Percentiles rank a stretch among this genome's conserved stretches.
Conservation (phyloP, 176 grass and related monocot genomes). For the Ampelocalamus luodianensis region DNA sequence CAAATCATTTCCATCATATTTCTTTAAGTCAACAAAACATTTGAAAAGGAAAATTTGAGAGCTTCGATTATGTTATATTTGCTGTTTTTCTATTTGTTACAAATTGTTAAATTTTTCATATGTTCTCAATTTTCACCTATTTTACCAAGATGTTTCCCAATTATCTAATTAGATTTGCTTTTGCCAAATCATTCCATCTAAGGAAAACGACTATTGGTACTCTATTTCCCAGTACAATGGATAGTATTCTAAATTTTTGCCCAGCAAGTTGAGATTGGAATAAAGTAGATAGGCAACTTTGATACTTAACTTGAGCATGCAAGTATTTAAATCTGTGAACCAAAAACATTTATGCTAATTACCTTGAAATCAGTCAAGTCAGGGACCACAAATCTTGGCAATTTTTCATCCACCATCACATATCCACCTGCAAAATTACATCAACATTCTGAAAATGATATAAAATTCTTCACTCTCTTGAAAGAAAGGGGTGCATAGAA, state of each 20-base stretch:
- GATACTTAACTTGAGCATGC: neutral
- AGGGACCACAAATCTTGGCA: slow-evolving; percentile 84
- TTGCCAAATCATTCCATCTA: too few relatives aligned
- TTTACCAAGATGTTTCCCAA: too few relatives aligned
- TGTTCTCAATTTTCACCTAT: neutral
- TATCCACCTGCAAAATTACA: slow-evolving; percentile 73
- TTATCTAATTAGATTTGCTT: too few relatives aligned
- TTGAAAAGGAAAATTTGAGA: neutral
- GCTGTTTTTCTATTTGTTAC: neutral
- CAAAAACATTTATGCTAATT: neutral
- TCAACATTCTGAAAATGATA: slow-evolving; percentile 19
- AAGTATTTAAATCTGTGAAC: neutral
- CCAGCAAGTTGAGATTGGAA: neutral
- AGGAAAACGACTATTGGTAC: neutral
- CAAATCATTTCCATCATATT: neutral
- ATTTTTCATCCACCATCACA: slow-evolving; percentile 89
- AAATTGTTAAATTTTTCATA: neutral
- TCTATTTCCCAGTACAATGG: neutral
- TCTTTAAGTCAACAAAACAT: neutral
- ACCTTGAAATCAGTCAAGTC: slow-evolving; percentile 95
- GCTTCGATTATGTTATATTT: neutral
- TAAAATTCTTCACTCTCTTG: neutral
- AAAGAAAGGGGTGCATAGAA: neutral
- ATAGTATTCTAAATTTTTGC: neutral
- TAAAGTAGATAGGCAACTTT: neutral